Conservation (phyloP, 2,329 filamentous ascomycete species). For the Plenodomus biglobosus region DNA sequence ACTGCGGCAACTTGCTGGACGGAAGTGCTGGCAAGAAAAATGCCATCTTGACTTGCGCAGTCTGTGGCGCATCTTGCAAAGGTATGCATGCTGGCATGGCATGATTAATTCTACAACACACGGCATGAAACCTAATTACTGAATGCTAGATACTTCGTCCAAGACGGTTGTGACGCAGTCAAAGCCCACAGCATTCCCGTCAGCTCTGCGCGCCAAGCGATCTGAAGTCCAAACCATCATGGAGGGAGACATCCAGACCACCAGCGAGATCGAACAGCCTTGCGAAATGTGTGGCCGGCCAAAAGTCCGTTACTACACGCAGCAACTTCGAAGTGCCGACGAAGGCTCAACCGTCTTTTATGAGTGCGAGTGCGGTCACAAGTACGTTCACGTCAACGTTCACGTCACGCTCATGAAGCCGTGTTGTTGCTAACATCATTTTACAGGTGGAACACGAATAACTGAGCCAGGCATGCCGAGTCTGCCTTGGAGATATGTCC, state of each 20-base stretch:
- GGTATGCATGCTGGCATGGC: conserved; percentile 62
- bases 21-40: conserved; percentile 75
- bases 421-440: conserved; percentile 22
- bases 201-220: conserved; percentile 77
- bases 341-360: conserved; percentile 94
- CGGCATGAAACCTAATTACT: conserved; percentile 4
- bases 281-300: conserved; percentile 80
- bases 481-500: not conserved
- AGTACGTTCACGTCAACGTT: conserved; percentile 56
- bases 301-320: conserved; percentile 81
- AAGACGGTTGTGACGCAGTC: conserved; percentile 79
- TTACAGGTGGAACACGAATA: conserved; percentile 60
- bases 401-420: not conserved
- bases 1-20: conserved; percentile 88
- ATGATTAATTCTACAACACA: not conserved
- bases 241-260: conserved; percentile 73
- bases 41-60: conserved; percentile 76
- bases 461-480: conserved; percentile 51
- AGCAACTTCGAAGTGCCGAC: conserved; percentile 88
- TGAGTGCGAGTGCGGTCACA: conserved; percentile 81
- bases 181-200: conserved; percentile 90
- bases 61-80: conserved; percentile 82
- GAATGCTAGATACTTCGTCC: conserved; percentile 47
- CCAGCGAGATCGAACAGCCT: conserved; percentile 66
- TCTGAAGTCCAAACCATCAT: conserved; percentile 85